Evolutionary conservation across 306 rosid species (phyloP).

Genomic region (Benincasa hispida): DNA sequence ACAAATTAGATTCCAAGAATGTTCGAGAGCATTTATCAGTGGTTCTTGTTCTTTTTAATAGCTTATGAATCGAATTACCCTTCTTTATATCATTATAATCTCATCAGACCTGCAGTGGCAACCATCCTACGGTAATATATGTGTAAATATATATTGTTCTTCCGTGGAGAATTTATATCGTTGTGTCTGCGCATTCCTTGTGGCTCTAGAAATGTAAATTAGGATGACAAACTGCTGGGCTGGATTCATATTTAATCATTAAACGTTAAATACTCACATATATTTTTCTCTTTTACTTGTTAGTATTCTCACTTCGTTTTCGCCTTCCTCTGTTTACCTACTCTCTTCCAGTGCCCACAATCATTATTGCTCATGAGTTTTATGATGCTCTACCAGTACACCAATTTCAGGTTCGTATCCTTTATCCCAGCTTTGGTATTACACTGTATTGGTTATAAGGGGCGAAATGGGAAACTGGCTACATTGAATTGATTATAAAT

Average conservation of each 20-base stretch:
- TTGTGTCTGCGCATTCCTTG: not conserved
- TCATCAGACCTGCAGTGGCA: not conserved
- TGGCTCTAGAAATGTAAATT: not conserved
- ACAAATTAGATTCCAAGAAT: not conserved
- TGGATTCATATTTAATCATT: not conserved
- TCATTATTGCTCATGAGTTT: constrained; percentile 82
- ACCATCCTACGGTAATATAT: not conserved
- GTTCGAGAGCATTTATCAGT: not conserved
- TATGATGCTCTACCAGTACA: constrained; percentile 91
- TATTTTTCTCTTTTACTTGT: not conserved
- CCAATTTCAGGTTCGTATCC: constrained; percentile 72
- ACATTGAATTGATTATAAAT: not conserved
- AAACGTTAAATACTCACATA: not conserved
- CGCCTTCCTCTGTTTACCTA: not conserved
- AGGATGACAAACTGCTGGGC: not conserved
- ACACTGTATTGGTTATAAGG: not conserved
- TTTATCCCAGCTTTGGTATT: not conserved
- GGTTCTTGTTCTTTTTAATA: not conserved
- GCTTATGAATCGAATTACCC: not conserved
- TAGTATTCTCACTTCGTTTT: not conserved
- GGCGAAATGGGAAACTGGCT: not conserved
- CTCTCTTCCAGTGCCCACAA: constrained; percentile 57
- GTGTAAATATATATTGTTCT: not conserved
- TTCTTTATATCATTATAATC: not conserved
- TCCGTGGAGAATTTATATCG: not conserved